Evolutionary conservation across 495 filamentous ascomycete species (phyloP).

Genomic region (Cairneyella variabilis): DNA sequence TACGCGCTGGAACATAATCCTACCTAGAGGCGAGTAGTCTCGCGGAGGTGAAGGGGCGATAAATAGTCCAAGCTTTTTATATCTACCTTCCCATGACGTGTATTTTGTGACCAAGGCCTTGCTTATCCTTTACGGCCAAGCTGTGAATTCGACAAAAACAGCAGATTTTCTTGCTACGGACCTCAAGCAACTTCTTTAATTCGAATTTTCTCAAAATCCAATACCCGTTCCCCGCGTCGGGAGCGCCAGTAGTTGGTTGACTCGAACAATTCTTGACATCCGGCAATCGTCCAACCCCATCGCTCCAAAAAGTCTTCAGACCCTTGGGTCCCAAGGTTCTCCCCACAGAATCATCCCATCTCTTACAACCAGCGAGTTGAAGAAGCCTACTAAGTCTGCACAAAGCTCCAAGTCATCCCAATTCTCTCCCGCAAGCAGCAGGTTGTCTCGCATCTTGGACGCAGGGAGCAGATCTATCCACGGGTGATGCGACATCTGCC

Average conservation of each 20-base stretch:
- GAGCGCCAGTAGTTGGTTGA: background rate
- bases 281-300: background rate
- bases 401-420: constrained; percentile 14
- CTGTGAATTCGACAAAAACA: too few relatives aligned
- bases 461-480: constrained; percentile 25
- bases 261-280: background rate
- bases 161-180: background rate
- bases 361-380: background rate
- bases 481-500: constrained; percentile 17
- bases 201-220: background rate
- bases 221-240: background rate
- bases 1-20: too few relatives aligned
- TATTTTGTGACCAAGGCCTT: too few relatives aligned
- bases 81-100: too few relatives aligned
- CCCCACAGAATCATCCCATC: background rate
- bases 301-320: background rate
- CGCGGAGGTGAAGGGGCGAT: too few relatives aligned
- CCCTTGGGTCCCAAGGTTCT: background rate
- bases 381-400: constrained; percentile 12
- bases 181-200: background rate
- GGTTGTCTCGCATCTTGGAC: constrained; percentile 24
- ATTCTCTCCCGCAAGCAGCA: constrained; percentile 10
- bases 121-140: too few relatives aligned
- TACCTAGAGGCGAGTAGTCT: too few relatives aligned
- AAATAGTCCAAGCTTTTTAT: too few relatives aligned